Evolutionary conservation across 805 yeast genomes (phyloP).

Genomic region (Kuraishia hungarica): DNA sequence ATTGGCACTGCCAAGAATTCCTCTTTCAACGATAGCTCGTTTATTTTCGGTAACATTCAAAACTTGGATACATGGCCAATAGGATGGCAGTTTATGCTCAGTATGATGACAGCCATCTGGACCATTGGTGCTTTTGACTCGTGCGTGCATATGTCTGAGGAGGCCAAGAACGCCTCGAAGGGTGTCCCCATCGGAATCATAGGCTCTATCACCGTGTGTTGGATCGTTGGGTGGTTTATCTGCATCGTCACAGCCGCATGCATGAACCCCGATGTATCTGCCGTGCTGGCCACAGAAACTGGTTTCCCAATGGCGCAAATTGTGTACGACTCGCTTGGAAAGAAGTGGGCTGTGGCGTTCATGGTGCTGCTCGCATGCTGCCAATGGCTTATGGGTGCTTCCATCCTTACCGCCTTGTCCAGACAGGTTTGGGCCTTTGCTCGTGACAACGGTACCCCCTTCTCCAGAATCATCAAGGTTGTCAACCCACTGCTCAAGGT

Average conservation of each 20-base stretch:
- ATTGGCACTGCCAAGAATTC: conserved; percentile 25
- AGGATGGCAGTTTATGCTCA: conserved; percentile 33
- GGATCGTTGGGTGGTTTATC: conserved; percentile 33
- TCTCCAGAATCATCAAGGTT: conserved; percentile 29
- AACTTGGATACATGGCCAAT: conserved; percentile 27
- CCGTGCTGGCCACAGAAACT: conserved; percentile 21
- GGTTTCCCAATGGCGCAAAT: conserved; percentile 42
- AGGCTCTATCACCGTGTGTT: conserved; percentile 34
- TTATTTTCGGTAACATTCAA: conserved; percentile 27
- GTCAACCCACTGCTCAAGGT: conserved; percentile 32
- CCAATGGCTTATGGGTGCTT: conserved; percentile 39
- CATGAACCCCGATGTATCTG: conserved; percentile 22
- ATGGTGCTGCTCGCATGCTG: conserved; percentile 39
- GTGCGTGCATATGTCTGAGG: conserved; percentile 42
- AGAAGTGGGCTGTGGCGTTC: conserved; percentile 39
- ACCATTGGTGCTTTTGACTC: conserved; percentile 45
- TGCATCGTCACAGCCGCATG: conserved; percentile 27
- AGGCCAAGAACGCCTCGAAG: conserved; percentile 31
- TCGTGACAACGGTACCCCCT: conserved; percentile 42
- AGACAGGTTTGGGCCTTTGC: conserved; percentile 47
- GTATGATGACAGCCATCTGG: conserved; percentile 43
- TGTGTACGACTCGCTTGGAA: conserved; percentile 36
- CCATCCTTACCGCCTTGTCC: conserved; percentile 35
- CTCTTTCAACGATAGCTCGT: conserved; percentile 23
- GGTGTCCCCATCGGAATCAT: conserved; percentile 38